phyloP scores from a whole-genome alignment of 108 stramenopile species.

The Nannochloropsis oceanica region DNA sequence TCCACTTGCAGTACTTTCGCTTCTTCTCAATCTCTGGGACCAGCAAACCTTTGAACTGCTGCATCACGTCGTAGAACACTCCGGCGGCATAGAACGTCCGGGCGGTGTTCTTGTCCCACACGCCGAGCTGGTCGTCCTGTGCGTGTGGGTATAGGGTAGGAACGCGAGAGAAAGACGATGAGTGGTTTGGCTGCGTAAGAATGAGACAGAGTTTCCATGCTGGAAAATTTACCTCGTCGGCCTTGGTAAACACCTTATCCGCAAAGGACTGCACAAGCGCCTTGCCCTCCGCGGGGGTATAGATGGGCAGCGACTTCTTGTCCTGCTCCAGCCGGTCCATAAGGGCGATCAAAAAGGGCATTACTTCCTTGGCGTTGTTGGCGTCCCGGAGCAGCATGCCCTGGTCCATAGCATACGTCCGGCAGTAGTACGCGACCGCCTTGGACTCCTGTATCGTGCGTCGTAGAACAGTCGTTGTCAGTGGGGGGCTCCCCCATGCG shows the following conservation, averaged over 20 bases:
- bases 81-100: conserved; percentile 28
- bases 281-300: conserved; percentile 7
- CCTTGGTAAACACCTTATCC: conserved; percentile 7
- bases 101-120: conserved; percentile 35
- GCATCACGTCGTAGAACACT: conserved; percentile 34
- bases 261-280: conserved; percentile 7
- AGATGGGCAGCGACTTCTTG: conserved; percentile 5
- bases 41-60: conserved; percentile 23
- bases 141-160: background rate
- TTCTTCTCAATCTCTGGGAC: conserved; percentile 8
- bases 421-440: conserved; percentile 35
- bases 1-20: conserved; percentile 36
- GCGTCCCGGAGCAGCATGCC: conserved; percentile 17
- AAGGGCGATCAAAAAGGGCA: conserved; percentile 11
- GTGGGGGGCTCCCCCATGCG: background rate
- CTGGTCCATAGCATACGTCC: conserved; percentile 31
- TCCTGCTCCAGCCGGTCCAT: conserved; percentile 31
- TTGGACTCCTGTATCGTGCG: conserved; percentile 12
- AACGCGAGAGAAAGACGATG: background rate
- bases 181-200: background rate
- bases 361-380: conserved; percentile 19
- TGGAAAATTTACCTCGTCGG: conserved; percentile 9
- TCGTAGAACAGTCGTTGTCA: background rate
- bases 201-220: background rate
- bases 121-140: conserved; percentile 30